A percentile compares a stretch with the other conserved stretches of the same genome.
phyloP scores from a whole-genome alignment of 768 basidiomycete species.

The Macrolepiota dolichaula region DNA sequence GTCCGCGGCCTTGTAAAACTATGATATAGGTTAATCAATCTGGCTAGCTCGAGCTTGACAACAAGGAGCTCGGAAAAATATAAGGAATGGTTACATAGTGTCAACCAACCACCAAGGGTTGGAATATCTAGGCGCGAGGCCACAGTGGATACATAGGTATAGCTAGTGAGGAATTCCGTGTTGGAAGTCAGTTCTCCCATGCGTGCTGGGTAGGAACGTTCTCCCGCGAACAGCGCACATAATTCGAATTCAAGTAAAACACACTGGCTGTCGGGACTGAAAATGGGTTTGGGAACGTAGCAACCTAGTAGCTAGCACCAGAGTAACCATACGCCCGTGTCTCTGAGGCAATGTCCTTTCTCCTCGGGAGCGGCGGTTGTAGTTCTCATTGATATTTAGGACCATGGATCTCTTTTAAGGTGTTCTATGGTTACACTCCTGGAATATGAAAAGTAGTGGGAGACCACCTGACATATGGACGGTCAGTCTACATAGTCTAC shows the following conservation, averaged over 20 bases:
- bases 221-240: constrained; percentile 11
- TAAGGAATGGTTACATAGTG: too few relatives aligned
- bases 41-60: not conserved
- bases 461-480: too few relatives aligned
- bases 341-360: not conserved
- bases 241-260: not conserved
- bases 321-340: not conserved
- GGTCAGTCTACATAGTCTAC: not conserved
- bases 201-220: not conserved
- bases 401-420: not conserved
- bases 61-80: not conserved
- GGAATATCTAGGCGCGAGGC: too few relatives aligned
- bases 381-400: not conserved
- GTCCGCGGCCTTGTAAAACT: constrained; percentile 8
- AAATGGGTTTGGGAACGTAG: not conserved
- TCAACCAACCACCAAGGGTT: too few relatives aligned
- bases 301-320: not conserved
- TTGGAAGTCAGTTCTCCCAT: not conserved
- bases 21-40: not conserved
- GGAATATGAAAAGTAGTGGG: too few relatives aligned
- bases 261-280: too few relatives aligned
- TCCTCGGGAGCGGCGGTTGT: not conserved
- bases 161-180: not conserved
- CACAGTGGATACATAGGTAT: too few relatives aligned
- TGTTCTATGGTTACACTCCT: not conserved